Percentiles rank a stretch among this genome's conserved stretches.
These are phyloP conservation scores for Houttuynia cordata DNA, from an alignment of 164 flowering plant species.

Conservation along the genomic window DNA sequence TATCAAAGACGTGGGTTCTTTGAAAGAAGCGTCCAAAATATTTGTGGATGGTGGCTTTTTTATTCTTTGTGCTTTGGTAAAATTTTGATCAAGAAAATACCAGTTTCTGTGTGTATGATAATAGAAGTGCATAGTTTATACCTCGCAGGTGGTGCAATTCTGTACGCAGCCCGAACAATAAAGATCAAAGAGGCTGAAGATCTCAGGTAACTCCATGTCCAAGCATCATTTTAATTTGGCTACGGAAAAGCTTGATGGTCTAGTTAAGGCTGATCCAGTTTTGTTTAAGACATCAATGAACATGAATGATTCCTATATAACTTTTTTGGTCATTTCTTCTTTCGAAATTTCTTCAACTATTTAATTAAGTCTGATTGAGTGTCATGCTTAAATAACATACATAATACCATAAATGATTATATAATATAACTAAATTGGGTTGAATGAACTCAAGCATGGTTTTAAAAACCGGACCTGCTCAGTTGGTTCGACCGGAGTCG, in stretches of 20 bases:
- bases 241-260: not conserved
- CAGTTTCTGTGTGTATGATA: not conserved
- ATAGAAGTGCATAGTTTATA: too few species aligned
- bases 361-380: not conserved
- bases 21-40: slow-evolving; percentile 67
- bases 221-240: not conserved
- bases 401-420: too few species aligned
- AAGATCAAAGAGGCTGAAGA: slow-evolving; percentile 88
- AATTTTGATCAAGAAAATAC: not conserved
- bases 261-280: not conserved
- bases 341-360: too few species aligned
- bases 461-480: too few species aligned
- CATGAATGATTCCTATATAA: not conserved
- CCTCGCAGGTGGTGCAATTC: slow-evolving; percentile 48
- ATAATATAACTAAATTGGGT: too few species aligned
- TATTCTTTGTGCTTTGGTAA: not conserved
- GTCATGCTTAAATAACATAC: not conserved
- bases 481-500: too few species aligned
- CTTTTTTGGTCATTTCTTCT: too few species aligned
- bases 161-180: slow-evolving; percentile 66
- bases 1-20: slow-evolving; percentile 68
- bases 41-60: slow-evolving; percentile 67
- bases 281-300: too few species aligned
- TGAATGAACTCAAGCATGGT: too few species aligned
- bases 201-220: slow-evolving; percentile 32